These are phyloP conservation scores for Rhipidocladum racemiflorum DNA, from an alignment of 176 grass and related monocot species.

Conservation along the genomic window DNA sequence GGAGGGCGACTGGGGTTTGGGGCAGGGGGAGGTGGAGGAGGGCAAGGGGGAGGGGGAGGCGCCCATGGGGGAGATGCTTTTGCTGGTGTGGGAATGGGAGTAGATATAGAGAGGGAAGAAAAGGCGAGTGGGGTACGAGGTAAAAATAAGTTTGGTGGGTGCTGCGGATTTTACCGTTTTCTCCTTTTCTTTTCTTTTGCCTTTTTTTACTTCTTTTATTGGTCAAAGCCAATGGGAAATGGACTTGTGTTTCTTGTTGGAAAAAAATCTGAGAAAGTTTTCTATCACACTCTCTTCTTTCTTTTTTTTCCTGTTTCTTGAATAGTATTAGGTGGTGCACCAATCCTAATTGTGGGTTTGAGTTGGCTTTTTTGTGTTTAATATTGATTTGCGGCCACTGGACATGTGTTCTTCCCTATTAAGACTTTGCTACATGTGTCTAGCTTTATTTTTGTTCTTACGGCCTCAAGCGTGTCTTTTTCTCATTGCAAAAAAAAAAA, in stretches of 20 bases:
- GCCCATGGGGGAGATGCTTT: conserved; percentile 42
- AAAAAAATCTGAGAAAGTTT: neutral
- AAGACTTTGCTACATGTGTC: neutral
- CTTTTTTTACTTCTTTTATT: conserved; percentile 4
- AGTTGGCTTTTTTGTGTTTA: neutral
- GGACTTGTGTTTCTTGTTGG: neutral
- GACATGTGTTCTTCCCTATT: neutral
- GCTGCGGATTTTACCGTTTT: conserved; percentile 33
- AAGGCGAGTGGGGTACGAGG: conserved; percentile 22
- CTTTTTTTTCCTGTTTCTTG: neutral
- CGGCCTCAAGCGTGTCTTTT: too few relatives aligned
- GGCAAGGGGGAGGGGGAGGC: neutral
- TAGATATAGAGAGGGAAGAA: conserved; percentile 39
- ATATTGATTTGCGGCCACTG: neutral
- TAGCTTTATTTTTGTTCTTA: neutral
- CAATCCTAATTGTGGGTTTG: neutral
- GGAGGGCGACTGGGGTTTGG: too few relatives aligned
- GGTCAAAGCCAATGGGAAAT: conserved; percentile 25
- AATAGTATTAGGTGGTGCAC: neutral
- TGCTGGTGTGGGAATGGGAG: conserved; percentile 20
- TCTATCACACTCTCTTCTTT: neutral
- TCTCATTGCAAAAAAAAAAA: too few relatives aligned
- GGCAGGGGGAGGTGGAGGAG: neutral
- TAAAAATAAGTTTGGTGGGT: conserved; percentile 33
- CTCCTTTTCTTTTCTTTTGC: neutral